phyloP scores from a whole-genome alignment of 169 alveolate species.

The Plasmodium billcollinsi region DNA sequence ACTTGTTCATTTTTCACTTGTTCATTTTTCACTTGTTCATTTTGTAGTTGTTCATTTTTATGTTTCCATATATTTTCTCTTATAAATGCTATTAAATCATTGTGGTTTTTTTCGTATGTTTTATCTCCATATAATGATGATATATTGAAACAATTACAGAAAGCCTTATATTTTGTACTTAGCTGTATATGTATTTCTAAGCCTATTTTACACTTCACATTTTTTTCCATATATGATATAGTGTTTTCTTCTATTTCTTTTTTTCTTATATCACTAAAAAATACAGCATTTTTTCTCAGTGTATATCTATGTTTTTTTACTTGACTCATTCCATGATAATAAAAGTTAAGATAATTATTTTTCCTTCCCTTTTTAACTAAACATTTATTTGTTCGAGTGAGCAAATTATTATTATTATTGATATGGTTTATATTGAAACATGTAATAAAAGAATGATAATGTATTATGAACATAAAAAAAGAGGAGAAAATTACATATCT shows the following conservation, averaged over 20 bases:
- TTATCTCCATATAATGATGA: constrained; percentile 56
- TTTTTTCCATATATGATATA: constrained; percentile 13
- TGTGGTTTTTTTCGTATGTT: constrained; percentile 59
- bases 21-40: background rate
- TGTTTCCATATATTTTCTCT: constrained; percentile 50
- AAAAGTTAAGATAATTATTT: too few relatives aligned
- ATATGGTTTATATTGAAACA: constrained; percentile 13
- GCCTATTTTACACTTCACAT: constrained; percentile 77
- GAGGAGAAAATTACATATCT: constrained; percentile 5
- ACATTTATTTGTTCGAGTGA: background rate
- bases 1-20: background rate
- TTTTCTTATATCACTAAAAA: background rate
- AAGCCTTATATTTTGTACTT: constrained; percentile 80
- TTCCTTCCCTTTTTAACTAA: too few relatives aligned
- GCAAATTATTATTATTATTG: background rate
- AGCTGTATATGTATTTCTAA: constrained; percentile 85
- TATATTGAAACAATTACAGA: constrained; percentile 80
- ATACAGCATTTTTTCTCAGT: background rate
- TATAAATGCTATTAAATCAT: constrained; percentile 35
- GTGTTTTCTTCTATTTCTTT: constrained; percentile 7
- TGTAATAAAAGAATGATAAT: background rate
- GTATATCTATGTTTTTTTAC: background rate
- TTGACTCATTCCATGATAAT: background rate
- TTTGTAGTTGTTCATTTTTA: background rate
- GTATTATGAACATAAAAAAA: constrained; percentile 8